Conservation (phyloP, 2,329 filamentous ascomycete genomes). For the Penicillium sp. region DNA sequence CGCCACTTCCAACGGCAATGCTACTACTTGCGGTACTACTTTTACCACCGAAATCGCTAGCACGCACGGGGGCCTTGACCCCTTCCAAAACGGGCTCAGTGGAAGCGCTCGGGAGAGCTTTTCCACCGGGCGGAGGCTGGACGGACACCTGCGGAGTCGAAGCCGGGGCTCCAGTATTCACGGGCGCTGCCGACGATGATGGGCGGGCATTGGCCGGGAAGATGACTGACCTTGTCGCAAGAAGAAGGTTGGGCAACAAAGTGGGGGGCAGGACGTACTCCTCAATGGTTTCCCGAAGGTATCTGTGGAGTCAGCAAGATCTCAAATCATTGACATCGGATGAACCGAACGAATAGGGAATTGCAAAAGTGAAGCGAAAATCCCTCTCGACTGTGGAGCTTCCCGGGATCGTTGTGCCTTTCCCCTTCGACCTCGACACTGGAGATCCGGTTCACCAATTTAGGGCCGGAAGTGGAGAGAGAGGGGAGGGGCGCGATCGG, state of each 20-base stretch:
- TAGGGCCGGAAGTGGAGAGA: constrained; percentile 20
- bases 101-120: background rate
- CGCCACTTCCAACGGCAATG: constrained; percentile 7
- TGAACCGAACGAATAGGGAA: constrained; percentile 9
- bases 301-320: constrained; percentile 36
- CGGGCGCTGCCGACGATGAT: constrained; percentile 38
- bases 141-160: constrained; percentile 23
- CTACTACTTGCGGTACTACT: constrained; percentile 5
- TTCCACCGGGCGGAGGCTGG: constrained; percentile 18
- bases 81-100: constrained; percentile 11
- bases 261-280: constrained; percentile 63
- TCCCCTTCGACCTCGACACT: background rate
- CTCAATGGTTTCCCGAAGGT: constrained; percentile 51
- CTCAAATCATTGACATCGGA: constrained; percentile 20
- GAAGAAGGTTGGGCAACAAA: constrained; percentile 60
- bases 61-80: constrained; percentile 2
- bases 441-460: constrained; percentile 13
- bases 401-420: constrained; percentile 15
- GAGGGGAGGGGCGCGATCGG: constrained; percentile 31
- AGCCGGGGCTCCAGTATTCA: constrained; percentile 36
- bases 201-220: constrained; percentile 83
- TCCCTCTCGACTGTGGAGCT: constrained; percentile 24
- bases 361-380: constrained; percentile 14
- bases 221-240: constrained; percentile 67
- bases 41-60: constrained; percentile 5